A percentile compares a stretch with the other conserved stretches of the same genome.
Evolutionary conservation across 2,329 filamentous ascomycete genomes (phyloP).

Genomic region (Xylariales sp.): DNA sequence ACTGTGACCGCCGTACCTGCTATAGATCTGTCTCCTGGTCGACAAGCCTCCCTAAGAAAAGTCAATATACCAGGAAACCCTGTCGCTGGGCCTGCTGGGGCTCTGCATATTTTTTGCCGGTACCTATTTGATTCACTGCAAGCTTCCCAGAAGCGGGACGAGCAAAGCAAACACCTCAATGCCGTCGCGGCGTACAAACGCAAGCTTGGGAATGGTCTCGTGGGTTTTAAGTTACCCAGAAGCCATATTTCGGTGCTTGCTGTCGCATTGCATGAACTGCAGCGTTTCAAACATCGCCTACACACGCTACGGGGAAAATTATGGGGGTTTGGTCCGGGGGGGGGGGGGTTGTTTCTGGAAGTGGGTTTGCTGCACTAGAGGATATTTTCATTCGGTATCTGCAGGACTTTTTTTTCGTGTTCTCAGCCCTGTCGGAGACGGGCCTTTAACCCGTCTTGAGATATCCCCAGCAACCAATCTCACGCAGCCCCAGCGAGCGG

Average conservation of each 20-base stretch:
- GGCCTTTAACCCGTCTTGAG: constrained; percentile 27
- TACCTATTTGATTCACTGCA: constrained; percentile 1
- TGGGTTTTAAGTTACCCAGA: constrained; percentile 4
- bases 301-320: constrained; percentile 13
- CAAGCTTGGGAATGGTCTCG: neutral
- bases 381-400: constrained; percentile 25
- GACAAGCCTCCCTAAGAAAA: constrained; percentile 23
- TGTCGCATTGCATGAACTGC: constrained; percentile 23
- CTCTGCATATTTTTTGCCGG: constrained; percentile 22
- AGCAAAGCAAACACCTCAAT: neutral
- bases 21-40: constrained; percentile 13
- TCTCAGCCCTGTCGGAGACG: constrained; percentile 40
- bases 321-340: constrained; percentile 29
- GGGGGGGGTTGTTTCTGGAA: neutral
- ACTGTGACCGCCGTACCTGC: constrained; percentile 10
- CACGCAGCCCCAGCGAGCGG: constrained; percentile 21
- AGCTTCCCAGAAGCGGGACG: neutral
- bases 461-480: constrained; percentile 32
- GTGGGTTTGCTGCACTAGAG: constrained; percentile 21
- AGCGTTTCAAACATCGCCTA: constrained; percentile 31
- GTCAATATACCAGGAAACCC: constrained; percentile 27
- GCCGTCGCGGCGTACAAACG: constrained; percentile 4
- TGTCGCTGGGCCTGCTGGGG: constrained; percentile 13
- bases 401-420: constrained; percentile 30
- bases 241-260: constrained; percentile 21